A percentile compares a stretch with the other conserved stretches of the same genome.
These are phyloP conservation scores for Colletotrichum sp. DNA, from an alignment of 2,329 filamentous ascomycete species.

Conservation along the genomic window DNA sequence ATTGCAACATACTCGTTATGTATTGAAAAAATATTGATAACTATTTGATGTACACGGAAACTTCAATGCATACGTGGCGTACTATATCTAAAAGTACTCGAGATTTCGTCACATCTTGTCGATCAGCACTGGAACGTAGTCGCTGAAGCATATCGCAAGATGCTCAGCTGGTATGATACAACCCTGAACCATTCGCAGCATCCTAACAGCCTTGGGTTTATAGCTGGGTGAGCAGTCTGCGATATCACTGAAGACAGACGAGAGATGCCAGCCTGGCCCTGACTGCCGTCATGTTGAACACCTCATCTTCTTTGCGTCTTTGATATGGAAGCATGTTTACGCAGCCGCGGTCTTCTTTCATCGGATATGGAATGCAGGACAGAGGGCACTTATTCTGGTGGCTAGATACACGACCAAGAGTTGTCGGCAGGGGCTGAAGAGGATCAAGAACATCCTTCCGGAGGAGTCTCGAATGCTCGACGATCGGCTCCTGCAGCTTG, in stretches of 20 bases:
- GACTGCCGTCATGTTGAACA: neutral
- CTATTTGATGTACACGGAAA: too few relatives aligned
- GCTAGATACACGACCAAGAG: neutral
- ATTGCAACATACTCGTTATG: too few relatives aligned
- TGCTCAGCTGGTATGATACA: neutral
- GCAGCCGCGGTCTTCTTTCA: neutral
- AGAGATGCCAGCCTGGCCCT: neutral
- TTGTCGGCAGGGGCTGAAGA: neutral
- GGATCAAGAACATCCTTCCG: neutral
- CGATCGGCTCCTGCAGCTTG: rapidly evolving
- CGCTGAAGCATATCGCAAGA: neutral
- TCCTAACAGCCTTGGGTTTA: neutral
- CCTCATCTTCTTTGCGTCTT: neutral
- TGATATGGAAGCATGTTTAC: neutral
- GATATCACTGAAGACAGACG: neutral
- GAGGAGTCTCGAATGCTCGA: neutral
- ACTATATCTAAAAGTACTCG: rapidly evolving
- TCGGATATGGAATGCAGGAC: neutral
- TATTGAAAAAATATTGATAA: too few relatives aligned
- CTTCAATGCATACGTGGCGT: too few relatives aligned
- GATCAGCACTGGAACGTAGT: rapidly evolving
- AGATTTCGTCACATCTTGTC: neutral
- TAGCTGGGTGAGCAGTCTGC: neutral
- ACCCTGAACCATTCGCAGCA: neutral
- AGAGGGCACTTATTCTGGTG: neutral